Conservation (phyloP, 1,284 basidiomycete genomes). For the Ustilago sp. region DNA sequence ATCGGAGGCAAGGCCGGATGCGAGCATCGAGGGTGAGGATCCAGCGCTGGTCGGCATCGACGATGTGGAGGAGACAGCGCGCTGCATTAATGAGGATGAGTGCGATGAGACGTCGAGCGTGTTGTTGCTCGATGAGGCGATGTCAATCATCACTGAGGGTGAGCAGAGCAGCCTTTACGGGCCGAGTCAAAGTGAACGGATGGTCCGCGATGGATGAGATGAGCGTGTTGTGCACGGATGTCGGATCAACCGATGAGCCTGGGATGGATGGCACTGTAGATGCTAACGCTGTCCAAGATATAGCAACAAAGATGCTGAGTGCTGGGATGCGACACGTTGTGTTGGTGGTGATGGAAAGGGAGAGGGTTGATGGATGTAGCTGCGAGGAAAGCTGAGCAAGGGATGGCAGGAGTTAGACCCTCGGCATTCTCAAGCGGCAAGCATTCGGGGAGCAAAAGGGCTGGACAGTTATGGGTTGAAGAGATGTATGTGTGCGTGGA, state of each 20-base stretch:
- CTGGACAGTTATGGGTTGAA: background rate
- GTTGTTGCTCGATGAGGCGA: conserved; percentile 7
- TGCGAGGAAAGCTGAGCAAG: background rate
- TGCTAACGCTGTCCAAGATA: background rate
- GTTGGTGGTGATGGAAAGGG: background rate
- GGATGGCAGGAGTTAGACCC: background rate
- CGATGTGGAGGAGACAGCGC: conserved; percentile 20
- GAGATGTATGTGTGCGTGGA: background rate
- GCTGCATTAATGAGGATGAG: conserved; percentile 24
- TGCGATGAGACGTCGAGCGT: conserved; percentile 1
- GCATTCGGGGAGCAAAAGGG: background rate
- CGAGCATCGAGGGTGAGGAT: conserved; percentile 34
- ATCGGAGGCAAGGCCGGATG: conserved; percentile 27
- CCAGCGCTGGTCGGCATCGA: conserved; percentile 23
- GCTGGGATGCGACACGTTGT: background rate
- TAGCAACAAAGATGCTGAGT: background rate
- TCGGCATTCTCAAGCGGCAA: conserved; percentile 1
- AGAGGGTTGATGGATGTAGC: background rate
- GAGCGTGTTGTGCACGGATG: background rate
- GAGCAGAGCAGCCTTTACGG: background rate
- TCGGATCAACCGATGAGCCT: background rate
- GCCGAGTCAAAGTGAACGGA: background rate
- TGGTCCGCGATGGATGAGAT: background rate
- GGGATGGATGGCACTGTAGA: background rate
- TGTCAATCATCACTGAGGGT: conserved; percentile 6